Percentiles rank a stretch among this genome's conserved stretches.
These are phyloP conservation scores for Fusarium equiseti DNA, from an alignment of 2,329 filamentous ascomycete species.

Conservation along the genomic window DNA sequence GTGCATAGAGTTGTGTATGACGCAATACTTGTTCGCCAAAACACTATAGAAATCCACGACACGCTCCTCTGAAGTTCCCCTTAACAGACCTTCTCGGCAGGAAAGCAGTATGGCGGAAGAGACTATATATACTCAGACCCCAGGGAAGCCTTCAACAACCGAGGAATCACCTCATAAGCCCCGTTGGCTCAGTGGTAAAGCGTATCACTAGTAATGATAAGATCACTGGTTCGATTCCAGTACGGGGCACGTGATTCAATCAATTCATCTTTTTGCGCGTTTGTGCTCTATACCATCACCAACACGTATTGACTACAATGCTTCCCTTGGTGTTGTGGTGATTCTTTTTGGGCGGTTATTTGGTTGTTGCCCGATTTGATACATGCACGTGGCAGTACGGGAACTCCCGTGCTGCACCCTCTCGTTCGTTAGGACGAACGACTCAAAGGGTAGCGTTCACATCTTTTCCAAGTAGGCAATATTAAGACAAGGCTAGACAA, in stretches of 20 bases:
- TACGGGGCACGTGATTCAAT: conserved; percentile 32
- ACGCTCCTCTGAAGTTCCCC: background rate
- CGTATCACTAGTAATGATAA: conserved; percentile 47
- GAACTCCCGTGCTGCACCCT: background rate
- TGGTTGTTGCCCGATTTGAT: background rate
- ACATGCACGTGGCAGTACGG: background rate
- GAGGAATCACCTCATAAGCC: conserved; percentile 35
- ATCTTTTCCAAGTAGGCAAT: background rate
- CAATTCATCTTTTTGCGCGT: background rate
- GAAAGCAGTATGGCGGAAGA: too few species aligned
- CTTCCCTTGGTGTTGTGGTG: background rate
- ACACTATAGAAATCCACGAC: background rate
- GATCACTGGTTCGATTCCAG: conserved; percentile 44
- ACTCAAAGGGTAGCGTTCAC: background rate
- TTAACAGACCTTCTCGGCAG: background rate
- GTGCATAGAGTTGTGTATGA: background rate
- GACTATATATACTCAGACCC: background rate
- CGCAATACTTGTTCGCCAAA: background rate
- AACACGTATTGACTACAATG: background rate
- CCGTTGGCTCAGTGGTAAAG: conserved; percentile 47
- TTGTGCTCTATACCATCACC: too few species aligned
- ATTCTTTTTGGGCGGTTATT: background rate
- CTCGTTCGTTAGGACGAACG: background rate
- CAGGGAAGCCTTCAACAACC: rapidly evolving
- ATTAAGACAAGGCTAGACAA: background rate